These are phyloP conservation scores for Coelastrella sp. DNA, from an alignment of 139 green algal genomes.

Conservation along the genomic window DNA sequence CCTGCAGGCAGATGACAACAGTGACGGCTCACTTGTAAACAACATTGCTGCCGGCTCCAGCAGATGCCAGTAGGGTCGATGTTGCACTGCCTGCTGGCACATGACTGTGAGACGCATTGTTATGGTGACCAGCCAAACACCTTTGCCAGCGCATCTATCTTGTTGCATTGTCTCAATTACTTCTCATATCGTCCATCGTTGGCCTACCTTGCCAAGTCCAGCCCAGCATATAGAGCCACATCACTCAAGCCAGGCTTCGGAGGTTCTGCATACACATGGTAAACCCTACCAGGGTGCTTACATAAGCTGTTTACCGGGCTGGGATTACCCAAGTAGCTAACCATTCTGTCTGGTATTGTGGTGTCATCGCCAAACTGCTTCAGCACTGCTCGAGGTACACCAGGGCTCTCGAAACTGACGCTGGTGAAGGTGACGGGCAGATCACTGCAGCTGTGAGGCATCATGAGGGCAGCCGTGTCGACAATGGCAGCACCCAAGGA, in stretches of 20 bases:
- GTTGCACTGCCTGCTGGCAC: background rate
- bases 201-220: background rate
- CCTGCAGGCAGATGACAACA: background rate
- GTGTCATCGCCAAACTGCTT: background rate
- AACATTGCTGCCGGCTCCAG: background rate
- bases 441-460: constrained; percentile 2
- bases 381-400: constrained; percentile 15
- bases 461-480: constrained; percentile 8
- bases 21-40: background rate
- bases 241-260: background rate
- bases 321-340: constrained; percentile 1
- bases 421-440: background rate
- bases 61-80: background rate
- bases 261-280: background rate
- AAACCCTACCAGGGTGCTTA: background rate
- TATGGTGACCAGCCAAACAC: too few relatives aligned
- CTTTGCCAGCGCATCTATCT: background rate
- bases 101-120: too few relatives aligned
- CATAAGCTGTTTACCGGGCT: background rate
- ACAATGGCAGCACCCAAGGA: constrained; percentile 5
- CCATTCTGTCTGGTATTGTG: background rate
- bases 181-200: background rate
- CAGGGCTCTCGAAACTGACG: constrained; percentile 27
- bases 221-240: background rate
- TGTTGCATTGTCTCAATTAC: background rate